Evolutionary conservation across 768 basidiomycete species (phyloP), one percentile per base, ranked within the genome.

Genomic region (Pisolithus orientalis): DNA sequence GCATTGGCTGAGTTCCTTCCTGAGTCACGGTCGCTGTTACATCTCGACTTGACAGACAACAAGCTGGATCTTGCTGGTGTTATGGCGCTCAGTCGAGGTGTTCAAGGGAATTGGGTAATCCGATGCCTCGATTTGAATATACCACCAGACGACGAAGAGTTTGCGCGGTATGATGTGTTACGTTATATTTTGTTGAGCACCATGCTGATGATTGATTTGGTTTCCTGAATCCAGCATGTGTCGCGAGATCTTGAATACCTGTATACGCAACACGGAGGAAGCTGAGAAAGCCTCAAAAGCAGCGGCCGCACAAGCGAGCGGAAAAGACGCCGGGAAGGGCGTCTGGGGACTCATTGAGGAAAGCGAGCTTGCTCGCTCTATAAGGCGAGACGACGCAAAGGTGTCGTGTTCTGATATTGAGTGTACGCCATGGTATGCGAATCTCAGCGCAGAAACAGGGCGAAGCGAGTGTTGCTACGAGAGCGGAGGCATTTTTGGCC

Each of bases 1-100:
- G 87, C 92, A 0, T 79, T 98, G 2, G 96, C 95, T 2, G 95
- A 98, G 66, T 98, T 96, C 73, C 80, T 98, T 1, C 94, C 94
- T 0, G 94, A 98, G 65, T 85, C 90, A 0, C 79, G 77, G 16
- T 87, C 87, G 0, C 75, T 99, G 5, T 75, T 97, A 0, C 94
- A 98, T 66, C 83, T 99, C 50, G 96, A 97, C 68, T 71, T 96
- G 28, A 96, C 93, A 0, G 72, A 78, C 59, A 95, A 95, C 65
- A 68, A 75, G 6, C 72, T 98, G 31, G 93, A 93, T 62, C 76
- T 93, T 34, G 94, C 94, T 0, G 94, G 91, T 16, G 87, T 96
- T 4, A 86, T 97, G 82, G 96, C 96, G 0, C 80, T 99, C 24
- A 86, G 82, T 50, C 85, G 83, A 2, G 90, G 94, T 0, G 70